These are phyloP conservation scores for Colletotrichum sp. DNA, from an alignment of 2,329 filamentous ascomycete species.

Conservation along the genomic window DNA sequence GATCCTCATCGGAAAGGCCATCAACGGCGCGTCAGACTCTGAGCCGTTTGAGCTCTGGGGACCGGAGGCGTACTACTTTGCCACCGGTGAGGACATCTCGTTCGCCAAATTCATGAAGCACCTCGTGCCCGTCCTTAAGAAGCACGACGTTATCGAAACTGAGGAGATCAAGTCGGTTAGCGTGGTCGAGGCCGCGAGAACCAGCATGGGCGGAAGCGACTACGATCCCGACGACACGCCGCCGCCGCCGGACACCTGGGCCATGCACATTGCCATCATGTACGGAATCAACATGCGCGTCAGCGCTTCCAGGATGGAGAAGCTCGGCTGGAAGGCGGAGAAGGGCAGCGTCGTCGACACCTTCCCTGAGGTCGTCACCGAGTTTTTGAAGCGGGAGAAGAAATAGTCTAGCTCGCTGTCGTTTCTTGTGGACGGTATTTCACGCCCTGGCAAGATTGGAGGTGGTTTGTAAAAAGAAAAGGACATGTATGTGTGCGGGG, in stretches of 20 bases:
- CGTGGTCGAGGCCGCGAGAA: neutral
- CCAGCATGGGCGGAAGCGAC: neutral
- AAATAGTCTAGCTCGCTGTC: neutral
- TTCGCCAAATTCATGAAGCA: neutral
- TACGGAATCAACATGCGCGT: slow-evolving; percentile 16
- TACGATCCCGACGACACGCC: neutral
- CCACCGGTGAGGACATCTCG: neutral
- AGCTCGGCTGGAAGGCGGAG: slow-evolving; percentile 1
- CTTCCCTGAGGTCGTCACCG: neutral
- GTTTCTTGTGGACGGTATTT: neutral
- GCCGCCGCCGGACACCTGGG: slow-evolving; percentile 7
- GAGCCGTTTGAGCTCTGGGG: slow-evolving; percentile 3
- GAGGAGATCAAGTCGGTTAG: neutral
- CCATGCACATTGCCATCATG: slow-evolving; percentile 13
- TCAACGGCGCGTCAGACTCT: neutral
- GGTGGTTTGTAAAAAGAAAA: neutral
- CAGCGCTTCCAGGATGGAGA: neutral
- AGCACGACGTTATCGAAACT: neutral
- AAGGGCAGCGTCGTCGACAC: neutral
- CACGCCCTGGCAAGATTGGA: neutral
- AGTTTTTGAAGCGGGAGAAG: slow-evolving; percentile 1
- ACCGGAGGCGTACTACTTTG: neutral
- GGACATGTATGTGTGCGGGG: neutral
- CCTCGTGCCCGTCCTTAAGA: neutral
- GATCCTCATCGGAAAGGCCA: neutral